phyloP scores from a whole-genome alignment of 2,329 filamentous ascomycete species.

The Arthrinium phaeospermum region DNA sequence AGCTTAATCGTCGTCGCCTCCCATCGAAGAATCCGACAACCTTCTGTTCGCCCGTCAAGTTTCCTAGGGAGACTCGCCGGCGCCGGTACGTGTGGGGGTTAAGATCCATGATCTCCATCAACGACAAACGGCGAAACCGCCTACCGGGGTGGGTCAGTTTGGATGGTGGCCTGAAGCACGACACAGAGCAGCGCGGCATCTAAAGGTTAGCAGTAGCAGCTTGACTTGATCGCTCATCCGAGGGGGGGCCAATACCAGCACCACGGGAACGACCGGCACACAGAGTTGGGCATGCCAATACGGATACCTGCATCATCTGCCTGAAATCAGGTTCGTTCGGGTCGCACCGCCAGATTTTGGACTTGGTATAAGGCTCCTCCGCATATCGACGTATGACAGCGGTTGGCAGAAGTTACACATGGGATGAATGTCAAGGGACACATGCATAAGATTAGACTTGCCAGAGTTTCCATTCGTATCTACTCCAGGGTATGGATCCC shows the following conservation, averaged over 20 bases:
- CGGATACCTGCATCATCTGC: neutral
- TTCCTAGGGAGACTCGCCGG: too few species aligned
- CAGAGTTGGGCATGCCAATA: neutral
- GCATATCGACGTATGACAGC: neutral
- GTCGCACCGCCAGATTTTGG: fast-evolving
- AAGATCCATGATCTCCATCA: too few species aligned
- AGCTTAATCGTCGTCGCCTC: too few species aligned
- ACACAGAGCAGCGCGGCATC: too few species aligned
- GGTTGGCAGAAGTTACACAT: too few species aligned
- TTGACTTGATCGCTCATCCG: neutral
- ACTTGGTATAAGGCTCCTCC: neutral
- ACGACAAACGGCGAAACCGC: too few species aligned
- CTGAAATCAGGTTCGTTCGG: neutral
- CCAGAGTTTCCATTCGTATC: conserved; percentile 9
- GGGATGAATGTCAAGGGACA: neutral
- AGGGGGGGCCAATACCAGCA: neutral
- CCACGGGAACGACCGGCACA: neutral
- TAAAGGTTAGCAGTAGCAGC: neutral
- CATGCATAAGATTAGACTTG: neutral
- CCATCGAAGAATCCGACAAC: too few species aligned
- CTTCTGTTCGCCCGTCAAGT: too few species aligned
- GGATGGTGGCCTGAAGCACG: too few species aligned
- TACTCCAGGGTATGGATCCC: neutral
- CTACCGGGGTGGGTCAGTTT: too few species aligned
- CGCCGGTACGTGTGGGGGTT: too few species aligned